phyloP scores from a whole-genome alignment of 345 rosid genomes.

The Rubroshorea leprosula region DNA sequence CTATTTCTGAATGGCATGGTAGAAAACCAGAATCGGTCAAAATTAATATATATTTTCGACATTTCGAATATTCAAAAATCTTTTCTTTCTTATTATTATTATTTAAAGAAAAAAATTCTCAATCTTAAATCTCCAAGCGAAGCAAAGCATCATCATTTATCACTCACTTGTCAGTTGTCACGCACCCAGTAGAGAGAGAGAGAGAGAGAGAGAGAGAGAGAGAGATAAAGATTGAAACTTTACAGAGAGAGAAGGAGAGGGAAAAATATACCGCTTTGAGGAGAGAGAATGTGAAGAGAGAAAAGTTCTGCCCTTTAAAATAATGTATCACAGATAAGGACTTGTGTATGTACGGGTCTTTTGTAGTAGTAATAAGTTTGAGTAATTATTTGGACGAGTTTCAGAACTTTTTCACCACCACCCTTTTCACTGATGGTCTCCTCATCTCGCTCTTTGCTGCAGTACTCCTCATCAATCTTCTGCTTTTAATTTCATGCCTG shows the following conservation, averaged over 20 bases:
- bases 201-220: slow-evolving; percentile 1
- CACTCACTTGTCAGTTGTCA: background rate
- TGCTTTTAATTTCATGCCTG: slow-evolving; percentile 9
- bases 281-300: no score
- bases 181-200: slow-evolving; percentile 1
- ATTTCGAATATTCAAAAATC: no score
- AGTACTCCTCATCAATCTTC: slow-evolving; percentile 9
- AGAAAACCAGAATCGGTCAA: no score
- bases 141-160: slow-evolving; percentile 13
- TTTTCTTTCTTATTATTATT: no score
- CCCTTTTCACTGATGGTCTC: slow-evolving; percentile 7
- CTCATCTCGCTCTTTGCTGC: slow-evolving; percentile 3
- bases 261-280: slow-evolving; percentile 14
- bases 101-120: background rate
- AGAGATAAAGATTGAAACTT: slow-evolving; percentile 12
- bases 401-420: slow-evolving; percentile 2
- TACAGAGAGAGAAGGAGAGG: slow-evolving; percentile 10
- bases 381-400: background rate
- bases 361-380: slow-evolving; percentile 5
- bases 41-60: no score
- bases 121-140: slow-evolving; percentile 2
- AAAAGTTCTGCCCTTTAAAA: slow-evolving; percentile 22
- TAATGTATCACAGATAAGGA: slow-evolving; percentile 13
- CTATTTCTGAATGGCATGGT: slow-evolving; percentile 17
- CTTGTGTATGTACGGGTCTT: slow-evolving; percentile 9